phyloP scores from a whole-genome alignment of 352 stramenopile genomes.

The Phytophthora hibernalis region DNA sequence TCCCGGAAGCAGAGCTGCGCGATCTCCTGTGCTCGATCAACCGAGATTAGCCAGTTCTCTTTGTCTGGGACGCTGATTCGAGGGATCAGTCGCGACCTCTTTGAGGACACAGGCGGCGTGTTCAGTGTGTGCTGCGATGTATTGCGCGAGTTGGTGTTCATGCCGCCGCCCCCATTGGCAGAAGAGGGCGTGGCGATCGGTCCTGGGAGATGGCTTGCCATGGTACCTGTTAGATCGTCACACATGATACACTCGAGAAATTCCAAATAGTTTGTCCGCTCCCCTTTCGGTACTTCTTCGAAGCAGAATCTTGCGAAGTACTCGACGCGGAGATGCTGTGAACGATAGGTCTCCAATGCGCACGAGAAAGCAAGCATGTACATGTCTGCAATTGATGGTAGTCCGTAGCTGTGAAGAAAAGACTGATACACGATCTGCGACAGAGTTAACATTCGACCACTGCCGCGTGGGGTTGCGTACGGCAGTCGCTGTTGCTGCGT shows the following conservation, averaged over 20 bases:
- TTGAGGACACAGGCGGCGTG: conserved; percentile 33
- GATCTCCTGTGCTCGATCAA: conserved; percentile 73
- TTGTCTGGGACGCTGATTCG: conserved; percentile 71
- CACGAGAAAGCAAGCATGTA: conserved; percentile 80
- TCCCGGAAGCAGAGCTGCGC: conserved; percentile 73
- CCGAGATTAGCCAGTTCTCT: conserved; percentile 67
- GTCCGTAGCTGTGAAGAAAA: conserved; percentile 82
- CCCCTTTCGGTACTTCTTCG: conserved; percentile 60
- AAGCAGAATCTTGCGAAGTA: conserved; percentile 83
- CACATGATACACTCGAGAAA: conserved; percentile 83
- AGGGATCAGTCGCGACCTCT: conserved; percentile 55
- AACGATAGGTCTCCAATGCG: conserved; percentile 69
- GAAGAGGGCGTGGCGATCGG: conserved; percentile 11
- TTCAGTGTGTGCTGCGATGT: conserved; percentile 8
- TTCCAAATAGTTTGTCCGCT: conserved; percentile 71
- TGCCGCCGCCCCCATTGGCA: not conserved
- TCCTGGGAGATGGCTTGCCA: conserved; percentile 10
- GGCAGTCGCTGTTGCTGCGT: conserved; percentile 32
- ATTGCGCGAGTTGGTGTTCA: conserved; percentile 13
- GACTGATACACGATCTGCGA: conserved; percentile 84
- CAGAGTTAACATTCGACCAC: conserved; percentile 51
- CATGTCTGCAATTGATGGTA: conserved; percentile 82
- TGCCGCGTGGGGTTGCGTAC: conserved; percentile 31
- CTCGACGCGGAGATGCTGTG: conserved; percentile 75
- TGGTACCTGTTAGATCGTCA: conserved; percentile 43